Evolutionary conservation across 176 grass and related monocot species (phyloP).

Genomic region (Leersia perrieri): DNA sequence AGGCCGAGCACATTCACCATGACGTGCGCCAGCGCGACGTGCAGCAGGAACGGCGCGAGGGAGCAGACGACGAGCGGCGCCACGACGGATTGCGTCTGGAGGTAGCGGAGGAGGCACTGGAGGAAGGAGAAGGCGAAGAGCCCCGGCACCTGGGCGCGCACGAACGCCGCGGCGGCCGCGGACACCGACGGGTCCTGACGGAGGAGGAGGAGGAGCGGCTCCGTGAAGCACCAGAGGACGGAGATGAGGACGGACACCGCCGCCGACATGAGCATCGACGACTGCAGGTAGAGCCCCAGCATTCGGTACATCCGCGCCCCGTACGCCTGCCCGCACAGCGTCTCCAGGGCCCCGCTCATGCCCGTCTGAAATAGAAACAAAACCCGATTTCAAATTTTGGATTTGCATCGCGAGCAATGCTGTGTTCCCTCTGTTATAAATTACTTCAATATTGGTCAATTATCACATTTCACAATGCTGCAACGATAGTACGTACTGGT

Average conservation of each 20-base stretch:
- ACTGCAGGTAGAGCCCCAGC: conserved; percentile 84
- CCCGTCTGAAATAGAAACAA: conserved; percentile 48
- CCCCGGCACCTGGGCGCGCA: conserved; percentile 51
- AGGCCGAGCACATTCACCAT: conserved; percentile 53
- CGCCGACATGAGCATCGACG: conserved; percentile 53
- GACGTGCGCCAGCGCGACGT: conserved; percentile 53
- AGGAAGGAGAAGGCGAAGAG: conserved; percentile 62
- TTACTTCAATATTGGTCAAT: too few species aligned
- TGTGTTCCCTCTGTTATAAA: too few species aligned
- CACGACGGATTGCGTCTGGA: conserved; percentile 74
- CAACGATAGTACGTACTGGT: too few species aligned
- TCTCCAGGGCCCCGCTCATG: conserved; percentile 80
- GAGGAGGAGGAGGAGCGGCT: conserved; percentile 53
- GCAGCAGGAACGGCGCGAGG: conserved; percentile 40
- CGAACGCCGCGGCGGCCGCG: conserved; percentile 49
- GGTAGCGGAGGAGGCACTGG: conserved; percentile 77
- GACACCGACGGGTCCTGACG: conserved; percentile 64
- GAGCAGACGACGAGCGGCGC: conserved; percentile 74
- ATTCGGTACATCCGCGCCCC: conserved; percentile 63
- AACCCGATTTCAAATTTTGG: neutral
- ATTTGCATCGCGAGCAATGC: too few species aligned
- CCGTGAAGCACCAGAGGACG: conserved; percentile 70
- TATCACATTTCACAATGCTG: too few species aligned
- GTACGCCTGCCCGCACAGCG: conserved; percentile 80
- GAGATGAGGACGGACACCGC: conserved; percentile 53